Evolutionary conservation across 305 asterid genomes (phyloP).

Genomic region (Rubia peregrina): DNA sequence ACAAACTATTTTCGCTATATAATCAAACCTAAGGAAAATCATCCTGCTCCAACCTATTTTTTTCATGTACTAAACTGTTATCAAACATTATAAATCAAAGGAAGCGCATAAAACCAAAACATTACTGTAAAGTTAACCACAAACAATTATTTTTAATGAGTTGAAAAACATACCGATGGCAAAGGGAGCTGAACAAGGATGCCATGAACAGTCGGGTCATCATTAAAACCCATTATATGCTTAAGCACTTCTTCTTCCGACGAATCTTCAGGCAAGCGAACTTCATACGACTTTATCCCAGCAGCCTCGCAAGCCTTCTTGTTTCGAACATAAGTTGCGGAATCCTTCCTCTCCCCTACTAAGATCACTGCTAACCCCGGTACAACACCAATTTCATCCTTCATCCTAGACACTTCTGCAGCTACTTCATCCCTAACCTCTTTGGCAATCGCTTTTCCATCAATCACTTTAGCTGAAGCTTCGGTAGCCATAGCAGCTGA

Average conservation of each 20-base stretch:
- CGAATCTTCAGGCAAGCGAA: slow-evolving; percentile 55
- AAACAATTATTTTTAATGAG: slow-evolving; percentile 6
- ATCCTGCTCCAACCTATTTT: neutral
- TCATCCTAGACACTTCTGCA: slow-evolving; percentile 67
- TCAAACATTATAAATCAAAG: neutral
- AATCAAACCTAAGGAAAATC: neutral
- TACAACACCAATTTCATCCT: slow-evolving; percentile 59
- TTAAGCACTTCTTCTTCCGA: slow-evolving; percentile 75
- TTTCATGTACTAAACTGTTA: slow-evolving; percentile 1
- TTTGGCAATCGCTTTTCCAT: slow-evolving; percentile 79
- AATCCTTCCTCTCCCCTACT: slow-evolving; percentile 92
- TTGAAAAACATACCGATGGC: slow-evolving; percentile 63
- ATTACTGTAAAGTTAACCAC: neutral
- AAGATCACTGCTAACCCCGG: slow-evolving; percentile 95
- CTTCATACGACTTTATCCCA: slow-evolving; percentile 78
- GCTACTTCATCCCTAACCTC: slow-evolving; percentile 70
- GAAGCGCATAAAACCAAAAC: neutral
- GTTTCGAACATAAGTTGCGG: slow-evolving; percentile 87
- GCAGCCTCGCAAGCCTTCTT: slow-evolving; percentile 81
- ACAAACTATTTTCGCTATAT: neutral
- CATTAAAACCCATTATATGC: slow-evolving; percentile 56
- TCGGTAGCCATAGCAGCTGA: slow-evolving; percentile 53
- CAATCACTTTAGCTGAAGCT: slow-evolving; percentile 59
- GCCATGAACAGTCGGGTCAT: slow-evolving; percentile 79
- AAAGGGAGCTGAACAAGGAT: slow-evolving; percentile 95